Percentiles rank a stretch among this genome's conserved stretches.
These are phyloP conservation scores for Aspergillus wentii DNA, from an alignment of 495 filamentous ascomycete species.

Conservation along the genomic window DNA sequence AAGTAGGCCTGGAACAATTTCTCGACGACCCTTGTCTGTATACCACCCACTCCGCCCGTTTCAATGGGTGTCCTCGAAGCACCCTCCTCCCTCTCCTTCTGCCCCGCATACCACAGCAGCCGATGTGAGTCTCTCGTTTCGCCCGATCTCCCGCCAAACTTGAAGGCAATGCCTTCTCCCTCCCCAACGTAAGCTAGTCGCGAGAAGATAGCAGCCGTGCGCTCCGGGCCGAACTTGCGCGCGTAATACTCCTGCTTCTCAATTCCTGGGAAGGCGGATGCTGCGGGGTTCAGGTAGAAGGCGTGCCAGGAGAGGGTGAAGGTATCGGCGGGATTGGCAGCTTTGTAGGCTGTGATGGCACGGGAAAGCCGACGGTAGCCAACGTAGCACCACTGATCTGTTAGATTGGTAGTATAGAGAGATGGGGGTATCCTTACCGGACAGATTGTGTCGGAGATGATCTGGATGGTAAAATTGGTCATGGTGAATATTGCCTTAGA, in stretches of 20 bases:
- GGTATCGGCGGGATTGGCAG: slow-evolving; percentile 55
- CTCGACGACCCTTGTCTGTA: slow-evolving; percentile 62
- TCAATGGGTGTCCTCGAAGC: slow-evolving; percentile 18
- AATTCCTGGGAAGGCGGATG: slow-evolving; percentile 47
- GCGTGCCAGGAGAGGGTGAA: slow-evolving; percentile 71
- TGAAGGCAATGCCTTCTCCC: slow-evolving; percentile 66
- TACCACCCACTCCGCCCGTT: slow-evolving; percentile 16
- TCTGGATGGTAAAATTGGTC: slow-evolving; percentile 72
- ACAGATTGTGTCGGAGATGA: slow-evolving; percentile 73
- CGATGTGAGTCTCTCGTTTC: slow-evolving; percentile 74
- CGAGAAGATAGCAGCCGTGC: slow-evolving; percentile 48
- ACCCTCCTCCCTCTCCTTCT: slow-evolving; percentile 41
- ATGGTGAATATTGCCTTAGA: slow-evolving; percentile 41
- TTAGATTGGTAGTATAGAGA: slow-evolving; percentile 6
- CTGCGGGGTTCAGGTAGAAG: slow-evolving; percentile 72
- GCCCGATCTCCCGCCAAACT: slow-evolving; percentile 68
- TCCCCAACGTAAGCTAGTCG: slow-evolving; percentile 56
- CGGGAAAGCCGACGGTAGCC: slow-evolving; percentile 68
- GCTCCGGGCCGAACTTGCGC: slow-evolving; percentile 55
- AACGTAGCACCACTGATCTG: slow-evolving; percentile 66
- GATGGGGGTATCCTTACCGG: slow-evolving; percentile 44
- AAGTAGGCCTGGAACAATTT: slow-evolving; percentile 71
- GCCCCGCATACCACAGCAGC: slow-evolving; percentile 63
- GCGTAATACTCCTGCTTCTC: slow-evolving; percentile 54
- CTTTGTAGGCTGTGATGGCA: slow-evolving; percentile 63